A percentile compares a stretch with the other conserved stretches of the same genome.
Conservation (phyloP, 768 basidiomycete genomes). For the Phanerochaete sordida region DNA sequence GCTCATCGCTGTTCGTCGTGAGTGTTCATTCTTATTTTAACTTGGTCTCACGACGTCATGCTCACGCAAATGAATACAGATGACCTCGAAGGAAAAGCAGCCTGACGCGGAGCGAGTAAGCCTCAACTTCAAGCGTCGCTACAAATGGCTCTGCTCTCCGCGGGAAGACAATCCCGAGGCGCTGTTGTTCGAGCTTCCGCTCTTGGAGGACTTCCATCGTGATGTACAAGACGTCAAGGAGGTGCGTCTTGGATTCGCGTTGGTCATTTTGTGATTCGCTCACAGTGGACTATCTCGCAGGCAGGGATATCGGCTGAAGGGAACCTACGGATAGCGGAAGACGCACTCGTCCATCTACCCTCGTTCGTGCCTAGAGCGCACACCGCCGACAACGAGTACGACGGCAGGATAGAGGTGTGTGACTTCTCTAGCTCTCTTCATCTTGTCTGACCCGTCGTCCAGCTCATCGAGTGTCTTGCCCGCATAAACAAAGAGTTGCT, state of each 20-base stretch:
- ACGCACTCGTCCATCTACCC: conserved; percentile 29
- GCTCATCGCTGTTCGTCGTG: conserved; percentile 52
- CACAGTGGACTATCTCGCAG: conserved; percentile 24
- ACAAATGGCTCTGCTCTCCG: conserved; percentile 73
- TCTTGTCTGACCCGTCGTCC: neutral
- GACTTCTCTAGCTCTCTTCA: neutral
- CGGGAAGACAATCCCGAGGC: conserved; percentile 52
- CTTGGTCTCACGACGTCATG: neutral
- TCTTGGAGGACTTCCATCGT: conserved; percentile 44
- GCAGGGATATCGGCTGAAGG: conserved; percentile 37
- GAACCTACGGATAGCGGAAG: conserved; percentile 41
- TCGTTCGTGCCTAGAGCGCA: conserved; percentile 8
- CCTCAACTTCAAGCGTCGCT: conserved; percentile 60
- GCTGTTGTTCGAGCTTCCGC: conserved; percentile 50
- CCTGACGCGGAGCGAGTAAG: conserved; percentile 48
- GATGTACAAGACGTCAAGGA: conserved; percentile 32
- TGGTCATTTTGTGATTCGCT: neutral
- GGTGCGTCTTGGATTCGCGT: neutral
- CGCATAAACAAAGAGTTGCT: neutral
- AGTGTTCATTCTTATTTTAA: conserved; percentile 16
- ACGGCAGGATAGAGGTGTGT: conserved; percentile 13
- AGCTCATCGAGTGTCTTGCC: conserved; percentile 1
- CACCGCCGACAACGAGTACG: conserved; percentile 2
- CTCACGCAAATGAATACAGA: conserved; percentile 28
- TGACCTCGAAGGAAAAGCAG: conserved; percentile 43